Base-by-base conservation (phyloP, 2,329 filamentous ascomycete genomes). In the Claviceps citrina region DNA sequence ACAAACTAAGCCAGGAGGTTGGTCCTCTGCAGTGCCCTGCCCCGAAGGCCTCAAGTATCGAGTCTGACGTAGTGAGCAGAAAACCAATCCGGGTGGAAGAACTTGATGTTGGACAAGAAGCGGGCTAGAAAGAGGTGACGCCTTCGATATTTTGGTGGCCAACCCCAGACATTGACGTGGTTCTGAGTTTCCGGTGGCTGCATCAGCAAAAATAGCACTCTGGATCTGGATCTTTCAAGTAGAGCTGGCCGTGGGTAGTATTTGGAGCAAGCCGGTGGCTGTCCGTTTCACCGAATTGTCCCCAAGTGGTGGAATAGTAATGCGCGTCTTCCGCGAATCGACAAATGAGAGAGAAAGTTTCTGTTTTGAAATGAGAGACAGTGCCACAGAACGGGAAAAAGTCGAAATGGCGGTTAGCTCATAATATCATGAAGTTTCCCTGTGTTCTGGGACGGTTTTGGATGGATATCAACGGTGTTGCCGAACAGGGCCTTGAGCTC, bases 51-150 rank as follows among this genome's bases (percentile, higher is more conserved):
- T 7, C 10, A 22, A 20, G n/a, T 13, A 22, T 19, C 18, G 31
- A 34, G 2, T 28, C 12, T 15, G 8, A 30, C 20, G 13, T 31
- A n/a, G 26, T 16, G 10, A 30, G 15, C 26, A 24, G 27, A 16
- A 13, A 31, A 36, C 39, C 13, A 20, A 26, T 30, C 13, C 19
- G 13, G 13, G 8, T 27, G 19, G 15, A 40, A n/a, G 19, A 28
- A 22, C 9, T 31, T 36, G 25, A 30, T 26, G 39, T 40, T n/a
- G 30, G 32, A 40, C 39, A 15, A 36, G 19, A 40, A 31, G 26
- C 32, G 22, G 31, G 26, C 5, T 35, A 9, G 22, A n/a, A 31
- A 35, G 20, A 3, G 36, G 25, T 28, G 20, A 25, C 26, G 32
- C n/a, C 20, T 20, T 31, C 7, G 26, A 25, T 12, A 20, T n/a